Evolutionary conservation across 352 stramenopile species (phyloP).

Genomic region (Halophytophthora batemanensis): DNA sequence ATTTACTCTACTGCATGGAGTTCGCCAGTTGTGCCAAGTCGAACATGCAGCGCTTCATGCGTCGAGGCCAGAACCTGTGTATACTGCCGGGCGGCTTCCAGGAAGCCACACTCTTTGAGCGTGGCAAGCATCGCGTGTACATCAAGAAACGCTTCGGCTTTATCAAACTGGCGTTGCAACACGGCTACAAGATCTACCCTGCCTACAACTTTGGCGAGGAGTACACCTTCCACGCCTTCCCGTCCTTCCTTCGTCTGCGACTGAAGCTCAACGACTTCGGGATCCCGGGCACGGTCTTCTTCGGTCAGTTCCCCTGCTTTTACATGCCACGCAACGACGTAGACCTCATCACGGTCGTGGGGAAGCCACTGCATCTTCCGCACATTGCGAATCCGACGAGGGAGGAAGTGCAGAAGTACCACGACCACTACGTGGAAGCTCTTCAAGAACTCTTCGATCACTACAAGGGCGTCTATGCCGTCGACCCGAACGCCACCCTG

Average conservation of each 20-base stretch:
- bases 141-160: constrained; percentile 90
- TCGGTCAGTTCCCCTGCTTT: constrained; percentile 70
- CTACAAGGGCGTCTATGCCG: constrained; percentile 80
- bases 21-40: constrained; percentile 42
- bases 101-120: constrained; percentile 87
- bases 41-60: constrained; percentile 46
- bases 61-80: constrained; percentile 47
- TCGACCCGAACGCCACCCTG: constrained; percentile 45
- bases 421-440: constrained; percentile 81
- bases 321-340: constrained; percentile 76
- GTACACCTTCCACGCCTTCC: constrained; percentile 78
- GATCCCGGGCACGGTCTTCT: constrained; percentile 78
- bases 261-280: constrained; percentile 84
- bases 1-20: constrained; percentile 59
- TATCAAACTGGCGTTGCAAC: constrained; percentile 89
- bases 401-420: constrained; percentile 89
- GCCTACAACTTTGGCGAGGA: constrained; percentile 92
- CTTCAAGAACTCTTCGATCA: constrained; percentile 85
- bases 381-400: constrained; percentile 83
- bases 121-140: constrained; percentile 84
- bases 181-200: constrained; percentile 86
- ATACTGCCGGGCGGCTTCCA: constrained; percentile 92
- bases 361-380: constrained; percentile 80
- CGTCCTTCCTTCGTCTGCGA: constrained; percentile 64
- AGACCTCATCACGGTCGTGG: constrained; percentile 87